Evolutionary conservation across 441 rosid genomes (phyloP), one percentile per base, ranked within the genome.

Genomic region (Corymbia calophylla): DNA sequence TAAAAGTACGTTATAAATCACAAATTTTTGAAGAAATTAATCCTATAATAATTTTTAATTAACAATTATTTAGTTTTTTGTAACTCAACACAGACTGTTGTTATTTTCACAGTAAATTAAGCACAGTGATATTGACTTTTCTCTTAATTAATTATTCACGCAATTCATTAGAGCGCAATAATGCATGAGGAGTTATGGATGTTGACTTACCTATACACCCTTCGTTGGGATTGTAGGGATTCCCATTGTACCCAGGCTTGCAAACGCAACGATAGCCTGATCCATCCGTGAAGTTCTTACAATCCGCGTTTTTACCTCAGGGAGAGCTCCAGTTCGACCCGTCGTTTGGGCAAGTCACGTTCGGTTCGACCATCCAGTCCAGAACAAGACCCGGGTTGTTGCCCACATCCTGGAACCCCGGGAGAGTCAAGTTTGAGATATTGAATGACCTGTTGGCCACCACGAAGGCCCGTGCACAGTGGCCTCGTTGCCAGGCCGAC

Each of bases 401-500:
- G 19, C 73, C 21, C 73, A 64, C 39, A n/a, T n/a, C 73, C 0
- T 7, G 18, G 35, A 64, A 64, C 5, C 0, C 0, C 35, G 73
- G 35, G 10, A n/a, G 73, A n/a, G 35, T 64, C 73, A 35, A n/a
- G 73, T 14, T n/a, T 15, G 3, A 64, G 73, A 3, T n/a, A 0
- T 64, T 32, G 73, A 64, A 64, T n/a, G 4, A 2, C 21, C 35
- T 64, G 35, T 15, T 32, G 73, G n/a, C 73, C 73, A 15, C 73
- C 21, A 64, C 73, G 73, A 64, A 64, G 1, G 73, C 73, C 21
- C 32, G 35, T n/a, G 19, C 73, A 3, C 73, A 64, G 21, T 15
- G 0, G 73, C 31, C 16, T 1, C 0, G 9, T 19, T 7, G 70
- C 70, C 0, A 0, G 70, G 35, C 35, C 39, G 19, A 15, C 35